Conservation (phyloP, 2,329 filamentous ascomycete species). For the Diplodia scrobiculata region DNA sequence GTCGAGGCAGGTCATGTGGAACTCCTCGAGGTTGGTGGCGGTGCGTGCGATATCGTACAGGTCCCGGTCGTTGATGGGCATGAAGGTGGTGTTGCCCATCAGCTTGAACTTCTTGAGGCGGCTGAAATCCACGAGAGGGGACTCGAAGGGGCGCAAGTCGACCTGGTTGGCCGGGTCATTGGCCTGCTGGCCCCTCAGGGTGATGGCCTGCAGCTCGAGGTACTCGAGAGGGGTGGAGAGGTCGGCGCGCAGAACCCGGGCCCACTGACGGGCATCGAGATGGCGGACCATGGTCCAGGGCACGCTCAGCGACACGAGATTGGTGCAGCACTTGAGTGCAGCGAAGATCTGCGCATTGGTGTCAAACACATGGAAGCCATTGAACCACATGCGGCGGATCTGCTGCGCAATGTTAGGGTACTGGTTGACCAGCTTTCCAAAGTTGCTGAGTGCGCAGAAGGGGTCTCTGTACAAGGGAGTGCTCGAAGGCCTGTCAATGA, state of each 20-base stretch:
- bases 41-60: slow-evolving; percentile 55
- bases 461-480: slow-evolving; percentile 55
- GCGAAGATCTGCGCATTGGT: slow-evolving; percentile 55
- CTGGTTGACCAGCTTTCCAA: slow-evolving; percentile 50
- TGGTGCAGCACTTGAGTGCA: slow-evolving; percentile 51
- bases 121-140: slow-evolving; percentile 51
- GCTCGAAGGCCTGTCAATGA: slow-evolving; percentile 51
- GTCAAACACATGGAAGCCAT: slow-evolving; percentile 56
- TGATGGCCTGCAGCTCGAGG: slow-evolving; percentile 56
- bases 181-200: slow-evolving; percentile 52
- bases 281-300: slow-evolving; percentile 58
- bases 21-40: slow-evolving; percentile 55
- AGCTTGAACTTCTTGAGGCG: slow-evolving; percentile 56
- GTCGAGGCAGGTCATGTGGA: slow-evolving; percentile 58
- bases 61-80: slow-evolving; percentile 55
- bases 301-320: slow-evolving; percentile 53
- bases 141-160: slow-evolving; percentile 50
- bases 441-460: slow-evolving; percentile 53
- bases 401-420: slow-evolving; percentile 52
- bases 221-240: slow-evolving; percentile 51
- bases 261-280: slow-evolving; percentile 53
- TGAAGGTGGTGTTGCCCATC: slow-evolving; percentile 57
- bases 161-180: slow-evolving; percentile 45
- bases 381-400: slow-evolving; percentile 58
- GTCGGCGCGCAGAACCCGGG: slow-evolving; percentile 50